Percentiles rank a stretch among this genome's conserved stretches.
phyloP scores from a whole-genome alignment of 768 basidiomycete species.

The Collybiopsis luxurians region DNA sequence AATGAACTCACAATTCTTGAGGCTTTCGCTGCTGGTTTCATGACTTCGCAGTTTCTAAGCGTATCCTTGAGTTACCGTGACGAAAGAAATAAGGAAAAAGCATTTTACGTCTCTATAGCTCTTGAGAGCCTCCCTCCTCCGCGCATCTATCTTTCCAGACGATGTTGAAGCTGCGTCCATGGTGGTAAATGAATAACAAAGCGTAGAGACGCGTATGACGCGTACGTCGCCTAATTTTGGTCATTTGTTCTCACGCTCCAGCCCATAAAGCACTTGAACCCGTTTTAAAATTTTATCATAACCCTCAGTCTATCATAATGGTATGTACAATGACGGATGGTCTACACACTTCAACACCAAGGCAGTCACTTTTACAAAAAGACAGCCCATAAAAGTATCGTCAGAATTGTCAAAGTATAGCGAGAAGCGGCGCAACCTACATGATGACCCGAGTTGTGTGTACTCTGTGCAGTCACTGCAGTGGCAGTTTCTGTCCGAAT shows the following conservation, averaged over 20 bases:
- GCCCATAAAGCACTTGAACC: no score
- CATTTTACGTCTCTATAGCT: conserved; percentile 66
- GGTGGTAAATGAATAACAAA: conserved; percentile 7
- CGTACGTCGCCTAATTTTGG: conserved; percentile 29
- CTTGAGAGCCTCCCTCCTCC: conserved; percentile 71
- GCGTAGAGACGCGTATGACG: conserved; percentile 24
- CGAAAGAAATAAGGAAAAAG: not conserved
- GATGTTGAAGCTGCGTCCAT: conserved; percentile 56
- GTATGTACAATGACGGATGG: no score
- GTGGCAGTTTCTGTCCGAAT: conserved; percentile 29
- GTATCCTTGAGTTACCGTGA: conserved; percentile 10
- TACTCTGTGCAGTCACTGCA: not conserved
- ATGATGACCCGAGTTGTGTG: not conserved
- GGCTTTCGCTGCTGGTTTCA: conserved; percentile 77
- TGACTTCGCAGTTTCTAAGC: conserved; percentile 92
- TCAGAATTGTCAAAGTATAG: not conserved
- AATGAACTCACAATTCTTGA: conserved; percentile 81
- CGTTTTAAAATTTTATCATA: no score
- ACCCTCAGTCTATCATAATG: no score
- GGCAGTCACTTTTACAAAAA: not conserved
- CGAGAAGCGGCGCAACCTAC: not conserved
- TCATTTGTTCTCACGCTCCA: not conserved
- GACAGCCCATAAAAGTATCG: not conserved
- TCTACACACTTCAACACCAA: no score
- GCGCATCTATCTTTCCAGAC: conserved; percentile 62